Evolutionary conservation across 495 filamentous ascomycete species (phyloP), one percentile per base, ranked within the genome.

Genomic region (Chaetomidium leptoderma): DNA sequence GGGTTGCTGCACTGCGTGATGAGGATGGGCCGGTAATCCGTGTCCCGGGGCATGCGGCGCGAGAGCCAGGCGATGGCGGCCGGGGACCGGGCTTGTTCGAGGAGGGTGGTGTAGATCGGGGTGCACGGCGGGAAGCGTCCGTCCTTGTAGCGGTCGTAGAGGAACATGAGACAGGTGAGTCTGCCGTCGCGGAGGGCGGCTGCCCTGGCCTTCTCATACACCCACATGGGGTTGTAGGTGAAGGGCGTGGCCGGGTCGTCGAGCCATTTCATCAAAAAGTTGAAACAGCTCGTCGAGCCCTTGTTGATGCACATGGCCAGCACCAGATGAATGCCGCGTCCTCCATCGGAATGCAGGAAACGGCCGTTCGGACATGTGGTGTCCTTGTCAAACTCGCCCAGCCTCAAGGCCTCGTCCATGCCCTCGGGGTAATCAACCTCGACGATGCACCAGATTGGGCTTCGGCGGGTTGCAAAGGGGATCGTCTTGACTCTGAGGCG

Each of bases 361-460:
- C 21, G 56, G 27, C 37, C 56, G 40, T 47, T 47, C 2, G 30
- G 27, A 4, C 39, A 53, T 1, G 5, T 19, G 14, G 8, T n/a
- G 11, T 54, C 42, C 4, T 0, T 11, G 1, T 26, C 29, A 19
- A 60, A 55, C 13, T 60, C 51, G 17, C 19, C 51, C 14, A 60
- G 33, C 6, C 42, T 6, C 11, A 60, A 29, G 2, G 27, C 21
- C 9, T 33, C 16, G 2, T 30, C 21, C 11, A 60, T 35, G 13
- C 11, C 3, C 3, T 40, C 35, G 4, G 23, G 21, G 17, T 6
- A 4, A 17, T 60, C 27, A 3, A 8, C 4, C 3, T 36, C 17
- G 16, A 60, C 49, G 32, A 35, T 33, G 5, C 13, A 6, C 2
- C 24, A 4, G 24, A 59, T 9, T 9, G 51, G 40, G 42, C 33